phyloP scores from a whole-genome alignment of 108 stramenopile genomes.

The Chaetoceros tenuissimus region DNA sequence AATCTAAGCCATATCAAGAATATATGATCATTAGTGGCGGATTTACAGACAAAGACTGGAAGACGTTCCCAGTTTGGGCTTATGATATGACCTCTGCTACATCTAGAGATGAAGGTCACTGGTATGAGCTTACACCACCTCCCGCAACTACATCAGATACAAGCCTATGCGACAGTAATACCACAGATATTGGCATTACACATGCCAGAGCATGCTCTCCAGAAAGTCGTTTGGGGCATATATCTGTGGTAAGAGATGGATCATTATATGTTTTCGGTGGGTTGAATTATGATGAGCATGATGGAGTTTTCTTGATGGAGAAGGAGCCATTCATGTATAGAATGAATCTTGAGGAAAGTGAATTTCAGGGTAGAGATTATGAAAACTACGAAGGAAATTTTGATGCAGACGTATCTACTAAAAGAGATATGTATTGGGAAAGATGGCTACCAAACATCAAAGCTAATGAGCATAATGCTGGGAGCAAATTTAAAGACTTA shows the following conservation, averaged over 20 bases:
- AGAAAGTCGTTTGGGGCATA: constrained; percentile 31
- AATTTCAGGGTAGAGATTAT: not conserved
- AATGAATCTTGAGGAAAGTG: not conserved
- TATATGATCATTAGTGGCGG: constrained; percentile 47
- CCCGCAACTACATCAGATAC: not conserved
- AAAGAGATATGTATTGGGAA: not conserved
- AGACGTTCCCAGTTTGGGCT: constrained; percentile 39
- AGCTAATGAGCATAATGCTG: not conserved
- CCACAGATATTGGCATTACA: constrained; percentile 12
- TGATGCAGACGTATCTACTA: not conserved
- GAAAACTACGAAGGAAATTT: not conserved
- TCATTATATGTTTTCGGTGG: constrained; percentile 42
- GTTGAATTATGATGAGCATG: constrained; percentile 11
- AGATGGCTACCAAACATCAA: not conserved
- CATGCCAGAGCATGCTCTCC: constrained; percentile 22
- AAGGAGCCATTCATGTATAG: constrained; percentile 14
- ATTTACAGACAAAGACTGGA: constrained; percentile 41
- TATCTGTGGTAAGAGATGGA: constrained; percentile 19
- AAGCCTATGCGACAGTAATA: not conserved
- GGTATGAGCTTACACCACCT: constrained; percentile 24
- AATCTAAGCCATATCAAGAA: constrained; percentile 18
- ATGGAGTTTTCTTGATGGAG: constrained; percentile 28
- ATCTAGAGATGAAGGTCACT: constrained; percentile 8
- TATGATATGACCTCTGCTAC: constrained; percentile 31
- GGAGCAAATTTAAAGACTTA: not conserved